Conservation (phyloP, 169 alveolate species). For the Eimeria necatrix region DNA sequence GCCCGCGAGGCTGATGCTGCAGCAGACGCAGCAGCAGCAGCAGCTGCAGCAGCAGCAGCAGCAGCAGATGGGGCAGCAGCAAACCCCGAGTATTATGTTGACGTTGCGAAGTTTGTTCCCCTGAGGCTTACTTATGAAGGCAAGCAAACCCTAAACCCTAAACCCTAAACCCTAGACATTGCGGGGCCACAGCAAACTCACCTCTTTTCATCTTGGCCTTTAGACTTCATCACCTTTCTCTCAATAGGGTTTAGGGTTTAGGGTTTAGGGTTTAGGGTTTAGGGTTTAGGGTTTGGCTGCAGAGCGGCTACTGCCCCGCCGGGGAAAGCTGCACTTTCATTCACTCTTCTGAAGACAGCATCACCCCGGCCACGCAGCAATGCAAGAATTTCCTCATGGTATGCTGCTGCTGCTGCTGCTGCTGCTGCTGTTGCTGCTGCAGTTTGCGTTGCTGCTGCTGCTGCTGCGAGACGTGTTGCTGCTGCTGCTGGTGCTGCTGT, state of each 20-base stretch:
- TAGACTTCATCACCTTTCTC: too few species aligned
- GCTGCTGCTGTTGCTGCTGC: background rate
- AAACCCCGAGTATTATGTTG: background rate
- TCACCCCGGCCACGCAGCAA: slow-evolving; percentile 23
- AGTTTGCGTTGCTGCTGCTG: too few species aligned
- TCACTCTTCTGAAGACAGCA: background rate
- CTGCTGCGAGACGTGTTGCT: too few species aligned
- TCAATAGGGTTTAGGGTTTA: too few species aligned
- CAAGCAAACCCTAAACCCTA: background rate
- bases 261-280: too few species aligned
- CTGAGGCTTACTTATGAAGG: background rate
- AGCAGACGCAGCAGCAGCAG: background rate
- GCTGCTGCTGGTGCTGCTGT: too few species aligned
- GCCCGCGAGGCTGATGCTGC: background rate
- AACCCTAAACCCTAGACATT: background rate
- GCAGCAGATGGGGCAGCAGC: background rate
- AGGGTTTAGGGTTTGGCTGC: background rate
- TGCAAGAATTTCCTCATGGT: slow-evolving; percentile 17
- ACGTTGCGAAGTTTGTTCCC: background rate
- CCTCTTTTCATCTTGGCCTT: background rate
- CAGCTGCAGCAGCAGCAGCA: slow-evolving; percentile 20
- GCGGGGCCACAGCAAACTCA: too few species aligned
- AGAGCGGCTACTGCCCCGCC: slow-evolving; percentile 26
- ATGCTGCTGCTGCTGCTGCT: background rate
- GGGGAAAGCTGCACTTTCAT: slow-evolving; percentile 27